phyloP scores from a whole-genome alignment of 805 yeast genomes.

The Kodamaea fukazawae region DNA sequence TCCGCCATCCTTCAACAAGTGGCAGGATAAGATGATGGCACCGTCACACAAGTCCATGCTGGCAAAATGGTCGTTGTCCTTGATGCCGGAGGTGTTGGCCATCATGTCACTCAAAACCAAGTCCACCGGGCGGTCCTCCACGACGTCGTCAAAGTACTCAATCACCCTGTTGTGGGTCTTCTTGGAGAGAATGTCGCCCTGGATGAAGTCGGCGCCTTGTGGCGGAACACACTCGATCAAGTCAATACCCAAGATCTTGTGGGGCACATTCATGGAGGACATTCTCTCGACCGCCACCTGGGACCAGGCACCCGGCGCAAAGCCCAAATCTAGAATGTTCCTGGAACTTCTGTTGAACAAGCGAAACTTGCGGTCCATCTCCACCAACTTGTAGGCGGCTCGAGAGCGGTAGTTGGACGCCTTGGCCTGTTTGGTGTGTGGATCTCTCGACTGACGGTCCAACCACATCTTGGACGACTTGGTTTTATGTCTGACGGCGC shows the following conservation, averaged over 20 bases:
- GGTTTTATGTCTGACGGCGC: conserved; percentile 19
- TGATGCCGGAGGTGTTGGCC: conserved; percentile 85
- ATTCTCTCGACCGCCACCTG: conserved; percentile 24
- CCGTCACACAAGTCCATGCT: conserved; percentile 94
- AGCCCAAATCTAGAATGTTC: conserved; percentile 74
- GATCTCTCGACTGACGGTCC: conserved; percentile 64
- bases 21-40: conserved; percentile 72
- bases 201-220: conserved; percentile 34
- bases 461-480: conserved; percentile 72
- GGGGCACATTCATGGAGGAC: conserved; percentile 8
- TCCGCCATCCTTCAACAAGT: conserved; percentile 69
- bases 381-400: conserved; percentile 86
- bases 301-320: conserved; percentile 33
- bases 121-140: conserved; percentile 20
- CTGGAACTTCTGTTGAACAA: conserved; percentile 51
- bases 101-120: conserved; percentile 77
- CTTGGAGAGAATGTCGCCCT: conserved; percentile 38
- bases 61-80: conserved; percentile 74
- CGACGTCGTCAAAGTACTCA: conserved; percentile 43
- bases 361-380: conserved; percentile 62
- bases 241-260: conserved; percentile 28
- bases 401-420: conserved; percentile 65
- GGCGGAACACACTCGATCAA: conserved; percentile 37
- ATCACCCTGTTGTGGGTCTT: conserved; percentile 57
- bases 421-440: conserved; percentile 64